Evolutionary conservation across 306 rosid genomes (phyloP).

Genomic region (Medicago arabica): DNA sequence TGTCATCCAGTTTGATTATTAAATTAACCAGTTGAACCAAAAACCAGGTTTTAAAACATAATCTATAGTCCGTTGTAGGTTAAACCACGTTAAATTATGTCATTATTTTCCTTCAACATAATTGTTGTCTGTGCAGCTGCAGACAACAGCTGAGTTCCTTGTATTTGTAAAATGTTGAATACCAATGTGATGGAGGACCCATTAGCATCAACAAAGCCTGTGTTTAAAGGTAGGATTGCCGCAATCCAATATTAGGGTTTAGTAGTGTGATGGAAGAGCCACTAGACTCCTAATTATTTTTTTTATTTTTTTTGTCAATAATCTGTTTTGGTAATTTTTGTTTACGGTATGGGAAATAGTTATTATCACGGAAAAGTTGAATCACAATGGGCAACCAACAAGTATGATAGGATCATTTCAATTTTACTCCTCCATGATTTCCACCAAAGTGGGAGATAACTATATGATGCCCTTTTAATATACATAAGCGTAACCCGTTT

Average conservation of each 20-base stretch:
- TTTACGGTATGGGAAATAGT: not conserved
- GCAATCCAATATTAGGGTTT: conserved; percentile 12
- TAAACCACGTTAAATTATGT: conserved; percentile 17
- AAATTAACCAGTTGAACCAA: conserved; percentile 30
- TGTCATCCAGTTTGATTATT: conserved; percentile 28
- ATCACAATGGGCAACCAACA: not conserved
- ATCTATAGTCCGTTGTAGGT: conserved; percentile 8
- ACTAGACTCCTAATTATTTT: not conserved
- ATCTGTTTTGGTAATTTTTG: conserved; percentile 18
- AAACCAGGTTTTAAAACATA: conserved; percentile 25
- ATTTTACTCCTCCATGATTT: not conserved
- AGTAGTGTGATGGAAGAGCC: not conserved
- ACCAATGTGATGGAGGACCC: conserved; percentile 8
- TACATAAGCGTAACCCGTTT: not conserved
- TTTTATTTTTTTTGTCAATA: not conserved
- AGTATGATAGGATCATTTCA: not conserved
- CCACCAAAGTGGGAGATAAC: not conserved
- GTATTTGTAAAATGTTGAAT: conserved; percentile 24
- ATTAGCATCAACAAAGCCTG: conserved; percentile 27
- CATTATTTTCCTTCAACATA: conserved; percentile 31
- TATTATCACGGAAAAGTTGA: not conserved
- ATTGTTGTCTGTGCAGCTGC: conserved; percentile 12
- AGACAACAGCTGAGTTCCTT: conserved; percentile 31
- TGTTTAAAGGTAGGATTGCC: conserved; percentile 27
- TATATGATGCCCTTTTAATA: not conserved